Base-by-base conservation (phyloP, 345 rosid species). In the Populus nigra region DNA sequence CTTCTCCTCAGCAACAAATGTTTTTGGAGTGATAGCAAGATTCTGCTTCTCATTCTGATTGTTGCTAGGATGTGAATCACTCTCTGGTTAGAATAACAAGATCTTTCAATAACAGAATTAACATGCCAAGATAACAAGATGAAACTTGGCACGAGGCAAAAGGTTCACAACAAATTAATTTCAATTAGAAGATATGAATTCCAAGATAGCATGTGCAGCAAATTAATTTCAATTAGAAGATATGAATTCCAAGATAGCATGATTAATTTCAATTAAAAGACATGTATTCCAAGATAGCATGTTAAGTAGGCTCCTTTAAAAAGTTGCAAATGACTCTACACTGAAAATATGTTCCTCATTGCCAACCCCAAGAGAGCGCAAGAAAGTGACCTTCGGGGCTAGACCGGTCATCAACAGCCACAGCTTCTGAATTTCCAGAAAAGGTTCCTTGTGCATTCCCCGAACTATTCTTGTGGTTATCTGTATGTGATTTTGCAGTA, bases 1-100 rank as follows among this genome's bases (percentile, higher is more conserved):
- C 71, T 84, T 84, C 90, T 96, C 98, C 47, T 83, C 73, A 16
- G 83, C 92, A 22, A 80, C 81, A 88, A 92, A 91, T 69, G 90
- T 83, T 84, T 87, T 93, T 47, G 92, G 88, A 81, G 63, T 81
- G 8, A 69, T 67, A 65, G 75, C 69, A n/a, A 79, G 74, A 80
- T 79, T 86, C 84, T 80, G 88, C 84, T 79, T 88, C 78, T 80
- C 90, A 4, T 77, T 88, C 82, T 81, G 78, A 82, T 83, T 87
- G 73, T 75, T 73, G 69, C 57, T 68, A 16, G 85, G 47, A 69
- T 61, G 75, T 35, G 82, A 77, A 78, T 85, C 84, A 79, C 75
- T 76, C 73, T 89, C 99, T 95, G 85, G 49, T 73, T 41, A 75
- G 35, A 76, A 75, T 69, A 25, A 36, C 65, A 74, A 59, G 59